phyloP scores from a whole-genome alignment of 805 yeast species.

The Wickerhamiella hasegawae region DNA sequence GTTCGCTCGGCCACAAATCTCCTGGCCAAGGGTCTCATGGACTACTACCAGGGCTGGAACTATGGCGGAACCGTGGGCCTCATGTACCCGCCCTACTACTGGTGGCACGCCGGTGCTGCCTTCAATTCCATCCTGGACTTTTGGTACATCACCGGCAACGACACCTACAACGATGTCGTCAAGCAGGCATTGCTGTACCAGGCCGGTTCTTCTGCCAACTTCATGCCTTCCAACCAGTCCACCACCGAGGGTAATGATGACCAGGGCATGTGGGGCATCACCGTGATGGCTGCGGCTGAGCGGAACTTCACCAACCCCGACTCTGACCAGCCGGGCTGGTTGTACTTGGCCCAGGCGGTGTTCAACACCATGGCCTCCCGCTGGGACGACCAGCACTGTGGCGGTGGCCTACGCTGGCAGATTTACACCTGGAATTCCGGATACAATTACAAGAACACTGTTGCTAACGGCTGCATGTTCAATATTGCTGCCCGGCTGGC shows the following conservation, averaged over 20 bases:
- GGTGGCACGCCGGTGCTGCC: slow-evolving; percentile 90
- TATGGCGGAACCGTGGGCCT: slow-evolving; percentile 57
- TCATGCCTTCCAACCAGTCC: slow-evolving; percentile 67
- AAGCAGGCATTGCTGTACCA: slow-evolving; percentile 50
- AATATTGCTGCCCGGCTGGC: slow-evolving; percentile 72
- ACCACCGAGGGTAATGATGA: slow-evolving; percentile 86
- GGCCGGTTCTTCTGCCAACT: slow-evolving; percentile 46
- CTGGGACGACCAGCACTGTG: slow-evolving; percentile 52
- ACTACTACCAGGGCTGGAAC: slow-evolving; percentile 56
- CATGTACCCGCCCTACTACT: slow-evolving; percentile 62
- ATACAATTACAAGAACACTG: slow-evolving; percentile 73
- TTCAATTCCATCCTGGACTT: slow-evolving; percentile 55
- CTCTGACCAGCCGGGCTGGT: slow-evolving; percentile 50
- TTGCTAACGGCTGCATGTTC: slow-evolving; percentile 73
- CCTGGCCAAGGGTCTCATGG: slow-evolving; percentile 57
- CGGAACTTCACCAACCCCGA: slow-evolving; percentile 63
- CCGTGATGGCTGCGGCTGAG: slow-evolving; percentile 74
- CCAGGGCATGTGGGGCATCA: slow-evolving; percentile 86
- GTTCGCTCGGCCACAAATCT: slow-evolving; percentile 36
- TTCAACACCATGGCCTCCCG: slow-evolving; percentile 69
- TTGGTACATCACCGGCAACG: slow-evolving; percentile 52
- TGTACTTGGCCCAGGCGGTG: slow-evolving; percentile 66
- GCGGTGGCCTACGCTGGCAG: slow-evolving; percentile 86
- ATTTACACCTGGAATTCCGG: slow-evolving; percentile 81
- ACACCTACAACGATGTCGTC: slow-evolving; percentile 40